A percentile compares a stretch with the other conserved stretches of the same genome.
Conservation (phyloP, 148 eudicot species). For the Rhododendron mucronatum region DNA sequence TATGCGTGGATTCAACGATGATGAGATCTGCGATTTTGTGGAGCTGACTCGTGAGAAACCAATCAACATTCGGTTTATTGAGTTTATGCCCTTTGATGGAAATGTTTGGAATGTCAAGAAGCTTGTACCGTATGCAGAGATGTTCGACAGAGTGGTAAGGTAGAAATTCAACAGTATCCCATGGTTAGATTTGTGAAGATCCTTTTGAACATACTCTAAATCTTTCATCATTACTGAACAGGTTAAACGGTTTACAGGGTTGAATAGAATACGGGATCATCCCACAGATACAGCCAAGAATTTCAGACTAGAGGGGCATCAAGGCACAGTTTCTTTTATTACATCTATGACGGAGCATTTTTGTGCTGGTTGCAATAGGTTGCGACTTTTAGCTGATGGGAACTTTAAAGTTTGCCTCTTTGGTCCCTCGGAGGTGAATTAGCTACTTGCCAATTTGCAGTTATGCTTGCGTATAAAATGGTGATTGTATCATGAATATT, state of each 20-base stretch:
- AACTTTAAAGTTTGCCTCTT: conserved; percentile 95
- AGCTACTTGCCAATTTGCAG: background rate
- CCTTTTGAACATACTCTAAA: conserved; percentile 5
- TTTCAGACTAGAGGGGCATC: conserved; percentile 79
- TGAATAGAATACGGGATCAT: conserved; percentile 60
- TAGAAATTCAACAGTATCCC: conserved; percentile 22
- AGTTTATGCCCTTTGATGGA: conserved; percentile 99
- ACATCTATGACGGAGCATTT: conserved; percentile 99
- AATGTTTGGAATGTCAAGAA: conserved; percentile 97
- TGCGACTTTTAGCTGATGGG: conserved; percentile 93
- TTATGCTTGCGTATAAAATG: background rate
- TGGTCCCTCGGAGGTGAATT: conserved; percentile 85
- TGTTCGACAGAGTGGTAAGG: conserved; percentile 82
- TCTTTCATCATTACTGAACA: conserved; percentile 23
- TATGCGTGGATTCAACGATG: conserved; percentile 97
- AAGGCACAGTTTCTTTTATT: conserved; percentile 86
- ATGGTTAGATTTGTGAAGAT: background rate
- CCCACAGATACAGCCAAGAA: conserved; percentile 93
- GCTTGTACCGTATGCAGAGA: conserved; percentile 78
- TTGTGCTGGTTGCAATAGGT: conserved; percentile 87
- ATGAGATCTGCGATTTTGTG: conserved; percentile 92
- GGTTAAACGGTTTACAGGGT: conserved; percentile 51
- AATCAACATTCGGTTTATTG: conserved; percentile 78
- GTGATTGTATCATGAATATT: background rate
- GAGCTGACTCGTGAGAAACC: conserved; percentile 80